Percentiles rank a stretch among this genome's conserved stretches.
Evolutionary conservation across 2,329 filamentous ascomycete genomes (phyloP).

Genomic region (Tolypocladium paradoxum): DNA sequence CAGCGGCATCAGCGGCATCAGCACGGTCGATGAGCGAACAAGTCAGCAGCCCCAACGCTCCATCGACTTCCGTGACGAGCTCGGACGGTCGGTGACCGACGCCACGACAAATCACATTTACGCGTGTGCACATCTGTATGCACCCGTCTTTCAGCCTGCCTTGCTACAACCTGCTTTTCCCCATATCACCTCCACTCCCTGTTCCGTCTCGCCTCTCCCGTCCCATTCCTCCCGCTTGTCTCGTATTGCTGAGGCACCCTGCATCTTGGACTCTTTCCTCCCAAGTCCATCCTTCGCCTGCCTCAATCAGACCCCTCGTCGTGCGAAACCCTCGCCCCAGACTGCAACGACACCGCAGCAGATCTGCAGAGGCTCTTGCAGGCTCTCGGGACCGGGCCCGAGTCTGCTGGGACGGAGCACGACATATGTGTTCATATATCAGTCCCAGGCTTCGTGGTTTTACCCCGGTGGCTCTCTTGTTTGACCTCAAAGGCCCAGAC

Average conservation of each 20-base stretch:
- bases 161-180: too few relatives aligned
- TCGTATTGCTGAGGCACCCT: neutral
- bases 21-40: too few relatives aligned
- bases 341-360: neutral
- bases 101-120: neutral
- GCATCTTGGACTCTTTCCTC: neutral
- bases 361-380: neutral
- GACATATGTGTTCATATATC: neutral
- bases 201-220: neutral
- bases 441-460: neutral
- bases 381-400: neutral
- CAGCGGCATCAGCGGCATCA: too few relatives aligned
- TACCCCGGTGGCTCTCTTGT: neutral
- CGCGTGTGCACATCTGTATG: neutral
- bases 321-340: neutral
- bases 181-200: neutral
- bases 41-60: neutral
- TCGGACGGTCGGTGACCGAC: neutral
- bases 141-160: neutral
- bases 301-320: neutral
- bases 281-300: neutral
- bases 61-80: neutral
- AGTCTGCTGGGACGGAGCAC: neutral
- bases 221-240: neutral
- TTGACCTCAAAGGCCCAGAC: neutral